Percentiles rank a stretch among this genome's conserved stretches.
Evolutionary conservation across 805 yeast species (phyloP).

Genomic region (Schizosaccharomyces cryophilus): DNA sequence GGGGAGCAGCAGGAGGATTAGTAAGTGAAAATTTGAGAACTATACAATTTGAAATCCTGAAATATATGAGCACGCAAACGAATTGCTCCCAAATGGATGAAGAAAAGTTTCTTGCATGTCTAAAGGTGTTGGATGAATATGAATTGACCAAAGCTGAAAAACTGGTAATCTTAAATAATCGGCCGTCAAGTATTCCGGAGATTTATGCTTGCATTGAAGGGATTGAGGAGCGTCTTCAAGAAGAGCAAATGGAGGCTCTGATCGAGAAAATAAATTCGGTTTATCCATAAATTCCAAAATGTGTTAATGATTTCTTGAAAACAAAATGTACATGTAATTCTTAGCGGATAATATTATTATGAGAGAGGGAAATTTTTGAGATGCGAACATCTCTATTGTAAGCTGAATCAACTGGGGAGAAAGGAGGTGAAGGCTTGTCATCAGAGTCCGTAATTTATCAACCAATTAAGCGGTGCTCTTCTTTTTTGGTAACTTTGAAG

Average conservation of each 20-base stretch:
- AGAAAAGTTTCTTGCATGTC: background rate
- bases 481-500: too few relatives aligned
- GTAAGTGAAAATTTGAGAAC: background rate
- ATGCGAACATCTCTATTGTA: too few relatives aligned
- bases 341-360: too few relatives aligned
- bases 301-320: too few relatives aligned
- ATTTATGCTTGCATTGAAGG: background rate
- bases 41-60: background rate
- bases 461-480: too few relatives aligned
- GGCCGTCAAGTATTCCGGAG: background rate
- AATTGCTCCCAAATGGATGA: background rate
- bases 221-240: background rate
- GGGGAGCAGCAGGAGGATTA: background rate
- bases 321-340: too few relatives aligned
- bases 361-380: too few relatives aligned
- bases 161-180: background rate
- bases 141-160: background rate
- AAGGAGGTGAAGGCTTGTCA: too few relatives aligned
- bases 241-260: background rate
- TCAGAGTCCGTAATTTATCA: too few relatives aligned
- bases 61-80: background rate
- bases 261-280: background rate
- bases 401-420: too few relatives aligned
- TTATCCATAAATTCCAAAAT: background rate
- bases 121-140: background rate